phyloP scores from a whole-genome alignment of 345 rosid species.

The Heritiera fomes region DNA sequence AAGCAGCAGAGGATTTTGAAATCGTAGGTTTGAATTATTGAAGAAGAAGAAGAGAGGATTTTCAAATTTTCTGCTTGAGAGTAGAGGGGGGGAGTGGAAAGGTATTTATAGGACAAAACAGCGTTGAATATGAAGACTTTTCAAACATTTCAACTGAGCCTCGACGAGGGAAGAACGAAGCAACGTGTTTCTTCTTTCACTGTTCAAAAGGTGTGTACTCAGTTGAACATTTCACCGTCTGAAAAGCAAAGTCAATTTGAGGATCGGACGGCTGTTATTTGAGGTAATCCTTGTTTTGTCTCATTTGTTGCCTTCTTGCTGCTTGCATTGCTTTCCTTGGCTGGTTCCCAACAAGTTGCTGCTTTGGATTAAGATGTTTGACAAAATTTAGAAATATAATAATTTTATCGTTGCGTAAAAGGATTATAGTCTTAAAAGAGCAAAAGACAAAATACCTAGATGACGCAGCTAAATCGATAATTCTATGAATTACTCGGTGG shows the following conservation, averaged over 20 bases:
- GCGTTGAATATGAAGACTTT: neutral
- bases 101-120: constrained; percentile 1
- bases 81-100: constrained; percentile 4
- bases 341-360: constrained; percentile 8
- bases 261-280: neutral
- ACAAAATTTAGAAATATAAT: neutral
- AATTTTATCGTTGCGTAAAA: neutral
- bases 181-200: neutral
- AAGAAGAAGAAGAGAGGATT: neutral
- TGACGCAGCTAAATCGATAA: no score
- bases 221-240: neutral
- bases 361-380: neutral
- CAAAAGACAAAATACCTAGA: no score
- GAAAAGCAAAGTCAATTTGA: neutral
- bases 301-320: constrained; percentile 1
- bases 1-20: neutral
- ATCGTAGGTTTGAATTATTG: neutral
- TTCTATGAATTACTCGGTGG: no score
- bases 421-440: neutral
- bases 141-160: constrained; percentile 30
- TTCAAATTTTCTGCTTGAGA: neutral
- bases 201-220: neutral
- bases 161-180: constrained; percentile 24
- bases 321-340: neutral
- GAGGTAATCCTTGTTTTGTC: neutral